These are phyloP conservation scores for Apiospora marii DNA, from an alignment of 2,329 filamentous ascomycete species.

Conservation along the genomic window DNA sequence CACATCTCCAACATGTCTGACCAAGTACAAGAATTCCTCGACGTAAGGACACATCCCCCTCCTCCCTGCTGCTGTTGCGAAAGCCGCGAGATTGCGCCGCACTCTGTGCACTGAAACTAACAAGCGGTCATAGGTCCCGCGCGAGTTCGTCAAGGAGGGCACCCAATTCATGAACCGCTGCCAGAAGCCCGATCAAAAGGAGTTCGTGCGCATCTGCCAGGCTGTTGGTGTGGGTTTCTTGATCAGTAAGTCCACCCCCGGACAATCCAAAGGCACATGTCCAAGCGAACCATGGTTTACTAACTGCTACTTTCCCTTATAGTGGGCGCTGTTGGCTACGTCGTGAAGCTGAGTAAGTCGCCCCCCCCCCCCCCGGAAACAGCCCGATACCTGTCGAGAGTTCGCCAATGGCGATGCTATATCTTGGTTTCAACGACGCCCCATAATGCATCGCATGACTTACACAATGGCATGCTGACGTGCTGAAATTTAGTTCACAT, in stretches of 20 bases:
- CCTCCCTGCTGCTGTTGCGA: not conserved
- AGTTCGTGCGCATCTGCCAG: slow-evolving; percentile 61
- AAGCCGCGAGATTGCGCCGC: slow-evolving; percentile 25
- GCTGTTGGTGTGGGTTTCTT: slow-evolving; percentile 75
- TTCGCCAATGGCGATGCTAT: not conserved
- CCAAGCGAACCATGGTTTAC: not conserved
- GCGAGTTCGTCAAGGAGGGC: slow-evolving; percentile 70
- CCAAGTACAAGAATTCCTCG: slow-evolving; percentile 29
- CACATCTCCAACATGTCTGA: slow-evolving; percentile 27
- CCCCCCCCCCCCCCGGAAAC: not conserved
- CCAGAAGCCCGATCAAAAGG: slow-evolving; percentile 65
- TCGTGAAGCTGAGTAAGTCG: slow-evolving; percentile 72
- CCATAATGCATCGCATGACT: not conserved
- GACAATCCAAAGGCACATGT: not conserved
- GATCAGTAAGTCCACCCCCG: slow-evolving; percentile 50
- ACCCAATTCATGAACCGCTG: slow-evolving; percentile 69
- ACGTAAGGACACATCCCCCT: slow-evolving; percentile 18
- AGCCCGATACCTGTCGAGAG: not conserved
- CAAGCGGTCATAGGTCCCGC: slow-evolving; percentile 62
- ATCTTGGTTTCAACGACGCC: not conserved
- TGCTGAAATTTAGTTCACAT: slow-evolving; percentile 62
- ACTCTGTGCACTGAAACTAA: slow-evolving; percentile 71
- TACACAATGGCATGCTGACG: not conserved
- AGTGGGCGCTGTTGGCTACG: slow-evolving; percentile 67
- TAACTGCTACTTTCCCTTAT: slow-evolving; percentile 51